Evolutionary conservation across 2,329 filamentous ascomycete genomes (phyloP), one percentile per base, ranked within the genome.

Genomic region (Parastagonospora avenae): DNA sequence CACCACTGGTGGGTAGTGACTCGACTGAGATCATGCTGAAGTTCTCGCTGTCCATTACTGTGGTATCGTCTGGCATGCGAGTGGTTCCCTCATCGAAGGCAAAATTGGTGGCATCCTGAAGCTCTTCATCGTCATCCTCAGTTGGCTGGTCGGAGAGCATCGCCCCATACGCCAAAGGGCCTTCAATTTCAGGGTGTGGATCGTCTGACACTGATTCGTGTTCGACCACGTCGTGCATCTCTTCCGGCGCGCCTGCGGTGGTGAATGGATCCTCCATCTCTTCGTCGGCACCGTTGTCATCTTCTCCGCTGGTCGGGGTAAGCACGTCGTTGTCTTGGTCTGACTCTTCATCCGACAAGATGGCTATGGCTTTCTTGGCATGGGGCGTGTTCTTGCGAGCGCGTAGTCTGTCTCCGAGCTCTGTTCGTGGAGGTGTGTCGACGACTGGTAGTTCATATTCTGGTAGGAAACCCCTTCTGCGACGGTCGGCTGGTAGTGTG

Each of bases 11-110:
- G 28, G 74, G 74, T 29, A 81, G 57, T 1, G 78, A 79, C 31
- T 80, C 76, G 9, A 80, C 66, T 2, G 78, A 80, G 1, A 81
- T 72, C 74, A 81, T 80, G 50, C 76, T 81, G 61, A 81, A 80
- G 46, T 76, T 77, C 56, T 80, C 78, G 52, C 78, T 79, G 37
- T 77, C 71, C 7, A 76, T 63, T n/a, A 79, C 67, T 0, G 78
- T 80, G 8, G 74, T 71, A 33, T 80, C 78, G 16, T 78, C 78
- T 4, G 62, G 66, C 63, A 68, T 66, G 11, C 68, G 60, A 2
- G 67, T 71, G 0, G 63, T 55, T n/a, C 64, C 65, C 53, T 71
- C 66, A 9, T 72, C 66, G 44, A 69, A 66, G 1, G 59, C 63
- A 52, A 62, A 68, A 9, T 62, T 49, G 28, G 61, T 63, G 7